Base-by-base conservation (phyloP, 441 rosid species). In the Brassica balearica region DNA sequence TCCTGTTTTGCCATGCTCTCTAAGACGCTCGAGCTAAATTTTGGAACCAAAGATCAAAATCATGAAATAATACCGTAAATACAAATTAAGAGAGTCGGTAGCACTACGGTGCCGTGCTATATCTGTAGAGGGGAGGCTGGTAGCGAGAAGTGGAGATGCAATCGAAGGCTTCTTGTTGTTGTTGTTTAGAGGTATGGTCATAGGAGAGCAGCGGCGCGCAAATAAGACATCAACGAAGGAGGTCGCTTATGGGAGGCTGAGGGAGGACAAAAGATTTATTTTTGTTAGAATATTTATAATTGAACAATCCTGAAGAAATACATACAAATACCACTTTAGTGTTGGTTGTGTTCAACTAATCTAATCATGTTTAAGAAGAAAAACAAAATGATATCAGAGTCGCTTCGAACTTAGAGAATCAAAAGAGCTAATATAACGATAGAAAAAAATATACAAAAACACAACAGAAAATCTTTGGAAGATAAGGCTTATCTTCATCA, bases 1-100 rank as follows among this genome's bases (percentile, higher is more conserved):
- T 68, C 69, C 68, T 14, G 61, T 75, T 51, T 74, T 78, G 17
- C 43, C 41, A 34, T 72, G 41, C 14, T 72, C 73, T 46, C 73
- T 67, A 32, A 46, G 80, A 58, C 72, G 77, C 68, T 78, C 80
- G 0, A 71, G 80, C 76, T 77, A 48, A 48, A 36, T 23, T 71
- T 19, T 19, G 36, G 36, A 76, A 22, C 12, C 5, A 56, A 55
- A 32, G 20, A 41, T 71, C 27, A 56, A 19, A 59, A 65, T 29
- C 25, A 25, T 36, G 6, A 53, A 2, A 46, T 27, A 55, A 59
- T 12, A 1, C 1, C 2, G n/a, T 5, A 6, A 76, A 25, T 20
- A 29, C 1, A 61, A 62, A 51, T n/a, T 51, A 51, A 32, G 69
- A 68, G 74, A 15, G 19, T 1, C 8, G 56, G n/a, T 12, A 51